Base-by-base conservation (phyloP, 1,284 basidiomycete genomes). In the Ganoderma sinense region DNA sequence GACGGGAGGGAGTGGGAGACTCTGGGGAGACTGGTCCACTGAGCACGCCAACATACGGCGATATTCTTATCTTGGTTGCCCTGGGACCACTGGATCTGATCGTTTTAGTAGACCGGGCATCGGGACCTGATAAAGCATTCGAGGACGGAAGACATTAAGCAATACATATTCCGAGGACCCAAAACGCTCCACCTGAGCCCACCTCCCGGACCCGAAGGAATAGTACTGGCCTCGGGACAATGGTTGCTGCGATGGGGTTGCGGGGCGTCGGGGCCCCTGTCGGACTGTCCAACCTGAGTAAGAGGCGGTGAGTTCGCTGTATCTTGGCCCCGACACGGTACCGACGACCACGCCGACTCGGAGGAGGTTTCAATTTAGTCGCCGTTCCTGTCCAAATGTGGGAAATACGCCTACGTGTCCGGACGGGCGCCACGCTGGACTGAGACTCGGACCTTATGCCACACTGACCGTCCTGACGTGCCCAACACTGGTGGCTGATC, bases 361-460 rank as follows among this genome's bases (percentile, higher is more conserved):
- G n/a, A 26, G 23, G 48, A 26, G 48, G 53, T 20, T 23, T n/a
- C 18, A n/a, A 51, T 7, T 39, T n/a, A 45, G n/a, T 48, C 45
- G 8, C n/a, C 20, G 43, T 31, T n/a, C n/a, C n/a, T n/a, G n/a
- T 29, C 59, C 26, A 61, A 61, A 61, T 41, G 39, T 40, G 39
- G 59, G 20, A 48, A 56, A 10, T n/a, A 56, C 59, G 20, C 31
- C 41, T 61, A n/a, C 31, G 26, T 53, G 39, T 64, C 53, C 41
- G 31, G 40, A 29, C 56, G 20, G 48, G 29, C 36, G 31, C 20
- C 31, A 51, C 45, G 51, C 55, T 14, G 20, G 33, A 16, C 65
- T 69, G 31, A 20, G 56, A n/a, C 65, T 69, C 56, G 33, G 20
- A 71, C 67, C 69, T 23, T 40, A 16, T 31, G 6, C 10, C 48